Percentiles rank a stretch among this genome's conserved stretches.
Conservation (phyloP, 371 early-diverging fungal species). For the Apophysomyces variabilis region DNA sequence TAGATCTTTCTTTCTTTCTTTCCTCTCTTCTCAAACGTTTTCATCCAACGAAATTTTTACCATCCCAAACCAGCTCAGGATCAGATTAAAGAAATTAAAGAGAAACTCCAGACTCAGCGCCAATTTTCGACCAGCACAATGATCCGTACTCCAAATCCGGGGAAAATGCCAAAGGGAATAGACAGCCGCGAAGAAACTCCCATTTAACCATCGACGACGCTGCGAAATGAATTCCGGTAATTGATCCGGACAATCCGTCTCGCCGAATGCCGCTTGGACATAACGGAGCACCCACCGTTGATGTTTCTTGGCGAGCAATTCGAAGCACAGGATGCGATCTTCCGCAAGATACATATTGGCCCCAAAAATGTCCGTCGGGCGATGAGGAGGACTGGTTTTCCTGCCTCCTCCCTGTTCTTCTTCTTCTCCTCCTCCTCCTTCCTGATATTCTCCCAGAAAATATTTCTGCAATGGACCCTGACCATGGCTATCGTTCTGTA, state of each 20-base stretch:
- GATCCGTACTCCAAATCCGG: conserved; percentile 67
- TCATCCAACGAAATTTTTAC: conserved; percentile 44
- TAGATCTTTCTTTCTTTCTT: background rate
- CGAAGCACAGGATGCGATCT: conserved; percentile 88
- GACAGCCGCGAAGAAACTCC: conserved; percentile 75
- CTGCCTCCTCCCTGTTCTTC: too few relatives aligned
- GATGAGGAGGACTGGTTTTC: too few relatives aligned
- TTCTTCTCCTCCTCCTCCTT: conserved; percentile 6
- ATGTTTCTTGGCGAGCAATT: conserved; percentile 77
- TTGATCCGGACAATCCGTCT: conserved; percentile 84
- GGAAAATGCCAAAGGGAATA: conserved; percentile 60
- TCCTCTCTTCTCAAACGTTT: too few relatives aligned
- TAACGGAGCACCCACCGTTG: conserved; percentile 72
- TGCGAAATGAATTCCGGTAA: conserved; percentile 87
- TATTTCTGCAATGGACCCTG: conserved; percentile 75
- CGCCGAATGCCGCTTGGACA: conserved; percentile 73
- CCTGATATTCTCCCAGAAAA: conserved; percentile 77
- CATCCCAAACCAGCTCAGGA: conserved; percentile 83
- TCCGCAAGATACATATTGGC: conserved; percentile 85
- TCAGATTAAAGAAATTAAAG: conserved; percentile 73
- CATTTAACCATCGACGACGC: conserved; percentile 91
- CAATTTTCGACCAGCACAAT: conserved; percentile 63
- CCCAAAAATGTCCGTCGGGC: conserved; percentile 46
- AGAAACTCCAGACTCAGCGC: conserved; percentile 70
- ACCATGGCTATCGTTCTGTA: conserved; percentile 66